Base-by-base conservation (phyloP, 2,329 filamentous ascomycete species). In the Colletotrichum magnum region DNA sequence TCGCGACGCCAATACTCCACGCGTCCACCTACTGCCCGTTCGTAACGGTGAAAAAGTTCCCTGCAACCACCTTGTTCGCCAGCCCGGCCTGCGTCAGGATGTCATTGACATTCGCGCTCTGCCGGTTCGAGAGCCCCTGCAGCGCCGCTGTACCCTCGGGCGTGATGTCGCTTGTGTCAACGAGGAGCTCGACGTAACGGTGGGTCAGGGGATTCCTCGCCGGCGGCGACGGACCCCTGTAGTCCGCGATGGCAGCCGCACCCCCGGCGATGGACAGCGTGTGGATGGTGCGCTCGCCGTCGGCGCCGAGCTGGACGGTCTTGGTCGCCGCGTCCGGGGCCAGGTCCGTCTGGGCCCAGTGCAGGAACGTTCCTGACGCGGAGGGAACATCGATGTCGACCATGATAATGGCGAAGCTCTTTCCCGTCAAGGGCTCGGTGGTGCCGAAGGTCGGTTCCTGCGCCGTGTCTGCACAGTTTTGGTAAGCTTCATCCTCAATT, bases 371-470 rank as follows among this genome's bases (percentile, higher is more conserved):
- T 4, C 82, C 79, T 0, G 86, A 76, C 9, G 65, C 12, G 73
- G 72, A 58, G 72, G 85, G 85, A 0, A 84, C 80, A 74, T 87
- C 85, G 13, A 84, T 75, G 71, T 87, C 85, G 32, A 86, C 72
- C 50, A 73, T 74, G 26, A 85, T 72, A 59, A 82, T 73, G 16
- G 85, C 62, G 74, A 83, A 86, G 28, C 73, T 77, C 26, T 61
- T 64, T 6, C 69, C 69, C 12, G 61, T 59, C 36, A 71, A 24
- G 0, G 60, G 60, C 47, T 69, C 39, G 4, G 67, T 60, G 18
- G 69, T 71, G n/a, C 65, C 69, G 41, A 71, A 43, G 5, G 58
- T 59, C 2, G 69, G 69, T 28, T 64, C 57, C 18, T 45, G 24
- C 47, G 47, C 43, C 3, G 69, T 69, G 10, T 58, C 69, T 71